phyloP scores from a whole-genome alignment of 148 eudicot genomes.

The Pharnaceum exiguum region DNA sequence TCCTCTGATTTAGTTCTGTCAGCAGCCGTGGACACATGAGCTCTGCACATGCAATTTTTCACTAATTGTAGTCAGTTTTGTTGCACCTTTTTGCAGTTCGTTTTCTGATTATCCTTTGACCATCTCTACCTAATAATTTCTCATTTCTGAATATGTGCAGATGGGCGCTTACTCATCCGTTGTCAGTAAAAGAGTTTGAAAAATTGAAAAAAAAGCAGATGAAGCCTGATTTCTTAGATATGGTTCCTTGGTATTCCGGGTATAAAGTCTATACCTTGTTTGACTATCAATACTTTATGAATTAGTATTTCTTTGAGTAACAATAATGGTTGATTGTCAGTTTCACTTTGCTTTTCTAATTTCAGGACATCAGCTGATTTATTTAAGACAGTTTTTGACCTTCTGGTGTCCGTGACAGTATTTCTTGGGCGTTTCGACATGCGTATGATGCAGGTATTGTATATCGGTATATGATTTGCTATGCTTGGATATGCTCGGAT shows the following conservation, averaged over 20 bases:
- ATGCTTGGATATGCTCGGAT: too few relatives aligned
- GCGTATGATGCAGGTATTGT: conserved; percentile 98
- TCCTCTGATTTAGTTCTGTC: neutral
- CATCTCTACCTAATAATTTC: conserved; percentile 8
- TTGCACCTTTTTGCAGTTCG: neutral
- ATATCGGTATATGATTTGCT: too few relatives aligned
- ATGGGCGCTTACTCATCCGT: conserved; percentile 99
- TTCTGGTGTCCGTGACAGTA: conserved; percentile 90
- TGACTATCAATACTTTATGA: neutral
- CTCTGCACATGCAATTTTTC: neutral
- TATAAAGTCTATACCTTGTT: conserved; percentile 24
- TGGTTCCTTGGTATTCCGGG: conserved; percentile 99
- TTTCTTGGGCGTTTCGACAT: conserved; percentile 99
- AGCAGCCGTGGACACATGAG: too few relatives aligned
- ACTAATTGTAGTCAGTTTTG: neutral
- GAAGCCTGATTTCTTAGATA: conserved; percentile 90
- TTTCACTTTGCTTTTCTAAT: conserved; percentile 1
- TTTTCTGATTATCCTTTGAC: conserved; percentile 8
- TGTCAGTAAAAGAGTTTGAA: conserved; percentile 64
- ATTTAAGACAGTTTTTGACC: conserved; percentile 94
- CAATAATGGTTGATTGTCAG: neutral
- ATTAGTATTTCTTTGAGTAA: neutral
- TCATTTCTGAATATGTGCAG: conserved; percentile 40
- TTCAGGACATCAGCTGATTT: conserved; percentile 99
- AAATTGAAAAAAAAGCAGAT: conserved; percentile 64